These are phyloP conservation scores for Termitomyces sp. DNA, from an alignment of 768 basidiomycete genomes.

Conservation along the genomic window DNA sequence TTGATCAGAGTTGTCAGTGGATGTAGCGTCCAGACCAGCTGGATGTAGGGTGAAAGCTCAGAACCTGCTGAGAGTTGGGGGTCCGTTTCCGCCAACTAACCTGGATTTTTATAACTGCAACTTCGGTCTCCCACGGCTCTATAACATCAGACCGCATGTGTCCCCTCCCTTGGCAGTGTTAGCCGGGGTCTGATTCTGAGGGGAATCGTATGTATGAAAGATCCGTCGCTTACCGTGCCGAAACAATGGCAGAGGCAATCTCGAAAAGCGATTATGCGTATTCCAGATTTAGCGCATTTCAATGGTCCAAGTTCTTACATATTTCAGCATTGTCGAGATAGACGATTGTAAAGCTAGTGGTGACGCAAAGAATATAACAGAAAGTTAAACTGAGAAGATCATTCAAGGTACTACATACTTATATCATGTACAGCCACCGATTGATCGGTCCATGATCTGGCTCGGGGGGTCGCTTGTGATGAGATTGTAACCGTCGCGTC, in stretches of 20 bases:
- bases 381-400: too few relatives aligned
- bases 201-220: background rate
- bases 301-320: too few relatives aligned
- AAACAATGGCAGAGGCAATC: background rate
- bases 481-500: too few relatives aligned
- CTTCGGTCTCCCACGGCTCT: background rate
- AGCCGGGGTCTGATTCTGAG: background rate
- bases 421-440: too few relatives aligned
- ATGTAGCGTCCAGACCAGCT: slow-evolving; percentile 13
- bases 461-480: too few relatives aligned
- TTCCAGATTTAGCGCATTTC: background rate
- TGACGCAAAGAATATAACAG: too few relatives aligned
- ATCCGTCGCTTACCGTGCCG: background rate
- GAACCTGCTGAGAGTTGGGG: slow-evolving; percentile 15
- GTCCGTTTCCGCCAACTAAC: background rate
- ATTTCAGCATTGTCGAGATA: too few relatives aligned
- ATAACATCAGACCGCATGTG: background rate
- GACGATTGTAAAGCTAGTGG: too few relatives aligned
- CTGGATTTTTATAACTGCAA: slow-evolving; percentile 3
- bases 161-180: background rate
- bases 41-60: slow-evolving; percentile 9
- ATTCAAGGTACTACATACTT: too few relatives aligned
- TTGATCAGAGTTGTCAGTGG: background rate
- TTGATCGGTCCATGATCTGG: too few relatives aligned
- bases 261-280: background rate